phyloP scores from a whole-genome alignment of 192 early-diverging fungal species.

The Backusella parvicylindrica region DNA sequence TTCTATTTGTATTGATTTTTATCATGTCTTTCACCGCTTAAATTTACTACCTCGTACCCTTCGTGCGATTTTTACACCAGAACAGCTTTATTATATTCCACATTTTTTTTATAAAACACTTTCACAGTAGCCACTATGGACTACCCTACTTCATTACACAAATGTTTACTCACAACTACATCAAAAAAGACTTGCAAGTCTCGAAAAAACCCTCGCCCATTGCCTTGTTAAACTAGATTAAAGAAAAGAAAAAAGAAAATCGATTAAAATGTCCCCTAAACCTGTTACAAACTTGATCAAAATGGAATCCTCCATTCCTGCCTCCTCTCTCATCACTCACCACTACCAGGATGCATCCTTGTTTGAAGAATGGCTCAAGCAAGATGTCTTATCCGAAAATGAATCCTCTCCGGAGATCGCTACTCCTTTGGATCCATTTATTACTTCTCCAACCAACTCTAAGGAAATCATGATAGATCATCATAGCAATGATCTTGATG shows the following conservation, averaged over 20 bases:
- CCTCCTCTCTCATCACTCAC: neutral
- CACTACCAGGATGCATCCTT: conserved; percentile 12
- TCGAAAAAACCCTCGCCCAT: conserved; percentile 10
- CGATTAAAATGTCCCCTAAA: neutral
- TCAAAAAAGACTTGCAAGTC: conserved; percentile 27
- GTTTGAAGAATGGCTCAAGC: conserved; percentile 48
- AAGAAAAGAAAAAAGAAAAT: neutral
- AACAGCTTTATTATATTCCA: neutral
- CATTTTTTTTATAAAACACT: neutral
- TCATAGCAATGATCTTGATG: conserved; percentile 13
- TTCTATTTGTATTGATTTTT: neutral
- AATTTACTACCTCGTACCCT: conserved; percentile 3
- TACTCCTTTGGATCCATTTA: conserved; percentile 31
- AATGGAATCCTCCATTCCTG: neutral
- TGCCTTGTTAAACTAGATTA: conserved; percentile 4
- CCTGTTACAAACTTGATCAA: neutral
- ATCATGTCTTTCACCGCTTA: conserved; percentile 10
- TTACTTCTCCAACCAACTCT: conserved; percentile 19
- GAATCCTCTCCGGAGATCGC: conserved; percentile 28
- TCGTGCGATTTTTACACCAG: conserved; percentile 1
- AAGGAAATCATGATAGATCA: conserved; percentile 6
- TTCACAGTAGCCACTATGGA: conserved; percentile 22
- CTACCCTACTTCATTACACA: conserved; percentile 11
- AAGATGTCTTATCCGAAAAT: conserved; percentile 33
- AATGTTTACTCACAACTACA: conserved; percentile 19